These are phyloP conservation scores for Favolaschia claudopus DNA, from an alignment of 768 basidiomycete genomes.

Conservation along the genomic window DNA sequence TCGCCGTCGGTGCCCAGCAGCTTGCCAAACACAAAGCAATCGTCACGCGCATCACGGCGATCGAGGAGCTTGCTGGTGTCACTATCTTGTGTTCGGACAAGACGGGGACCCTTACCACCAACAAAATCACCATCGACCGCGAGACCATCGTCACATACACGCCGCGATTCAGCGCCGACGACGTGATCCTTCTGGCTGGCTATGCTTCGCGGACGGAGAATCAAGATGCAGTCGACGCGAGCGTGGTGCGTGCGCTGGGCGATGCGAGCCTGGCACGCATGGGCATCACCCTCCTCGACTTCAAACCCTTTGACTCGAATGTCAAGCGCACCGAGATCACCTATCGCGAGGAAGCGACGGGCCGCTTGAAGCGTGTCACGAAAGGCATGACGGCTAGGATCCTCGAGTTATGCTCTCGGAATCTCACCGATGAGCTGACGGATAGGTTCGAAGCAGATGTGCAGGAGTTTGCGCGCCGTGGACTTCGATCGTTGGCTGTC, in stretches of 20 bases:
- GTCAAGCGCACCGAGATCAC: conserved; percentile 99
- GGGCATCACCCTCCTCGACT: conserved; percentile 95
- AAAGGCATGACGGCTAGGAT: conserved; percentile 99
- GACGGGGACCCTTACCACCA: conserved; percentile 97
- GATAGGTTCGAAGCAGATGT: conserved; percentile 92
- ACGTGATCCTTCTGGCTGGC: conserved; percentile 90
- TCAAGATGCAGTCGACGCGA: conserved; percentile 94
- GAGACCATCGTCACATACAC: conserved; percentile 86
- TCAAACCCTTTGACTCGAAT: conserved; percentile 99
- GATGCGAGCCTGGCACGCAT: conserved; percentile 78
- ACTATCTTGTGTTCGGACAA: conserved; percentile 99
- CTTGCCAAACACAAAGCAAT: conserved; percentile 99
- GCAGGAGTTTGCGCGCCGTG: conserved; percentile 95
- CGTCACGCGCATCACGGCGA: conserved; percentile 98
- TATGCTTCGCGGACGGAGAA: conserved; percentile 98
- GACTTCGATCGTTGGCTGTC: conserved; percentile 96
- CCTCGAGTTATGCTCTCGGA: conserved; percentile 95
- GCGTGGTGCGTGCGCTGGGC: conserved; percentile 82
- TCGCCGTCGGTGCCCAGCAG: conserved; percentile 98
- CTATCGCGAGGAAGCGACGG: conserved; percentile 89
- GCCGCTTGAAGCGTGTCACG: conserved; percentile 96
- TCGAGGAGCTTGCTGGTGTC: conserved; percentile 96
- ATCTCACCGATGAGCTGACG: conserved; percentile 94
- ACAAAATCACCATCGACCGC: conserved; percentile 97
- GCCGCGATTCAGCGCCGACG: conserved; percentile 76